These are phyloP conservation scores for Fomitopsis schrenkii DNA, from an alignment of 1,284 basidiomycete genomes.

Conservation along the genomic window DNA sequence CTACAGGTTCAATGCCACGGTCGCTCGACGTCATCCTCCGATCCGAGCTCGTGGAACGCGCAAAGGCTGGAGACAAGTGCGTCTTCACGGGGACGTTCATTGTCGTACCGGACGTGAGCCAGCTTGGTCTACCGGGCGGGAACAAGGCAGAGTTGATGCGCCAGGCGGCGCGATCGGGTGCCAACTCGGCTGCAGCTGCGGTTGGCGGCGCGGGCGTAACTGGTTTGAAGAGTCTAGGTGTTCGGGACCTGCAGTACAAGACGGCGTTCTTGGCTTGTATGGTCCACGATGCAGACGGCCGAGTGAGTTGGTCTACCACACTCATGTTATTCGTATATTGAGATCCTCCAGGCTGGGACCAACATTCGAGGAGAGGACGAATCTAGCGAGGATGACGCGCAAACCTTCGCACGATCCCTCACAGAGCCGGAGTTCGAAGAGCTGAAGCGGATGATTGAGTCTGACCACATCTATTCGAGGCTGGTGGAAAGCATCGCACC, in stretches of 20 bases:
- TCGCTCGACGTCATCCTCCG: constrained; percentile 94
- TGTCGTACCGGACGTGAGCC: constrained; percentile 97
- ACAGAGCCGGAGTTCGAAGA: constrained; percentile 96
- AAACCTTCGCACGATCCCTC: constrained; percentile 82
- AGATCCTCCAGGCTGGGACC: constrained; percentile 55
- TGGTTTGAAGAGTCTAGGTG: constrained; percentile 92
- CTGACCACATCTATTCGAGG: constrained; percentile 91
- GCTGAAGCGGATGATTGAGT: constrained; percentile 89
- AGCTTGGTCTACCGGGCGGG: constrained; percentile 93
- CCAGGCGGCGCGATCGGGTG: constrained; percentile 70
- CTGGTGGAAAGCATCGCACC: constrained; percentile 96
- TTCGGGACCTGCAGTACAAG: constrained; percentile 95
- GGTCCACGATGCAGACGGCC: constrained; percentile 87
- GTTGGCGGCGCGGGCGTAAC: constrained; percentile 88
- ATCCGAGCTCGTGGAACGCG: constrained; percentile 92
- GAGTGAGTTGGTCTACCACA: constrained; percentile 48
- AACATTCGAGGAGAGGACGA: constrained; percentile 89
- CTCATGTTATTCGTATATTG: not conserved
- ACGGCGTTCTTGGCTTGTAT: constrained; percentile 98
- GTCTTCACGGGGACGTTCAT: constrained; percentile 98
- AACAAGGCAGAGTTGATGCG: constrained; percentile 90
- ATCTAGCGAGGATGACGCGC: constrained; percentile 69
- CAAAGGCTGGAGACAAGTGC: constrained; percentile 99
- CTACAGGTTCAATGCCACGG: constrained; percentile 98
- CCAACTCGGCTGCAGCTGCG: constrained; percentile 56